phyloP scores from a whole-genome alignment of 371 early-diverging fungal species.

The Mucor racemosus region DNA sequence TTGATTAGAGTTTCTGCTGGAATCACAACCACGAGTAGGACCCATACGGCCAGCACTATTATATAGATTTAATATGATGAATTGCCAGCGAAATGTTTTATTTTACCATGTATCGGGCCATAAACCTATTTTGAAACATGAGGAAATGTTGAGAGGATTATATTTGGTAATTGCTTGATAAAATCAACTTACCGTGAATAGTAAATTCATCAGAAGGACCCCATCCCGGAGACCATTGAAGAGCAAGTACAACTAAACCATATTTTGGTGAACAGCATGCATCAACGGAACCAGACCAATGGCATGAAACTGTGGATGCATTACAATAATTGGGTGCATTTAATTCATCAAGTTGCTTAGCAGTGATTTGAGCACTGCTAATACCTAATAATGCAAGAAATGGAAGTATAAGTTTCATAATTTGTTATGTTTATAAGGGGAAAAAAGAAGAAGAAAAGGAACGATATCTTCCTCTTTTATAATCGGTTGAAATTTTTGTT shows the following conservation, averaged over 20 bases:
- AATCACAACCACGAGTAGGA: conserved; percentile 71
- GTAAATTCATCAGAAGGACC: conserved; percentile 59
- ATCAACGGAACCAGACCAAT: conserved; percentile 45
- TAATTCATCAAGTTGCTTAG: not conserved
- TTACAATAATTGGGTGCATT: not conserved
- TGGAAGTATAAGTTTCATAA: conserved; percentile 12
- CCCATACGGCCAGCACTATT: conserved; percentile 56
- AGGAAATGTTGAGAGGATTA: not conserved
- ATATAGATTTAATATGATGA: not conserved
- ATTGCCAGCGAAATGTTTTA: not conserved
- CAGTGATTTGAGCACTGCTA: conserved; percentile 8
- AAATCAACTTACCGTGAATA: conserved; percentile 42
- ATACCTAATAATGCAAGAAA: conserved; percentile 3
- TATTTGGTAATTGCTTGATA: not conserved
- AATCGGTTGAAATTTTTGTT: not conserved
- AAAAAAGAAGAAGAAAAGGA: conserved; percentile 7
- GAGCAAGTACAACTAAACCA: conserved; percentile 67
- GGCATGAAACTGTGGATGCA: conserved; percentile 42
- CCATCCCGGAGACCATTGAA: conserved; percentile 51
- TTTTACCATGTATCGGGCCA: conserved; percentile 68
- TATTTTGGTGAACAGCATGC: conserved; percentile 73
- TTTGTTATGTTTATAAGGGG: not conserved
- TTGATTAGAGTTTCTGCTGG: conserved; percentile 54
- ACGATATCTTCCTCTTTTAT: not conserved
- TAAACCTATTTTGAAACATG: not conserved